Conservation (phyloP, 805 yeast species). For the Metschnikowia matae region DNA sequence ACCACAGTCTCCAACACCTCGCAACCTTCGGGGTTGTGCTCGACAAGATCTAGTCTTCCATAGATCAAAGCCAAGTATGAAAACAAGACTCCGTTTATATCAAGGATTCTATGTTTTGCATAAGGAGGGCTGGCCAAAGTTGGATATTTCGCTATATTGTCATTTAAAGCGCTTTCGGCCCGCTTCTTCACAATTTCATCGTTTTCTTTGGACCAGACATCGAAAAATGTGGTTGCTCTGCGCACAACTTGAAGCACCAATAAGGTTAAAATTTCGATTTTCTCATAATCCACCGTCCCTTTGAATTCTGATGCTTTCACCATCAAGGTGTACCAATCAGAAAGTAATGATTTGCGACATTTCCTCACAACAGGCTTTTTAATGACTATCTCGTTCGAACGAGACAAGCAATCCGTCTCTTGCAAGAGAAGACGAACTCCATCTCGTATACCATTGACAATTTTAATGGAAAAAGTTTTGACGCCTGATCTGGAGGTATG, state of each 20-base stretch:
- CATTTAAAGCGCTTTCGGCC: slow-evolving; percentile 30
- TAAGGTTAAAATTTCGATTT: slow-evolving; percentile 58
- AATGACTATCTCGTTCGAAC: slow-evolving; percentile 67
- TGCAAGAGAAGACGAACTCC: slow-evolving; percentile 65
- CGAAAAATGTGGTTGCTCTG: slow-evolving; percentile 60
- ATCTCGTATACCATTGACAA: slow-evolving; percentile 64
- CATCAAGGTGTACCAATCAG: slow-evolving; percentile 80
- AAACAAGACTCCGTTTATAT: slow-evolving; percentile 55
- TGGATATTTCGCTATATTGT: slow-evolving; percentile 41
- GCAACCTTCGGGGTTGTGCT: slow-evolving; percentile 67
- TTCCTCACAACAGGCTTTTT: slow-evolving; percentile 57
- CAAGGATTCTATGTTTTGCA: slow-evolving; percentile 60
- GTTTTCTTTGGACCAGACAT: slow-evolving; percentile 68
- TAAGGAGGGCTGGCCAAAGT: slow-evolving; percentile 52
- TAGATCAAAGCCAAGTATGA: slow-evolving; percentile 62
- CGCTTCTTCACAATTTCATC: slow-evolving; percentile 40
- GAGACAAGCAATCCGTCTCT: slow-evolving; percentile 68
- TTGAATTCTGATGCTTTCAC: slow-evolving; percentile 71
- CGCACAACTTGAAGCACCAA: slow-evolving; percentile 65
- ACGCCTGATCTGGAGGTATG: slow-evolving; percentile 35
- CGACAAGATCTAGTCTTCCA: slow-evolving; percentile 76
- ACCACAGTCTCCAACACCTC: slow-evolving; percentile 61
- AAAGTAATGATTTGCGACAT: slow-evolving; percentile 59
- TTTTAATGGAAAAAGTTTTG: slow-evolving; percentile 52
- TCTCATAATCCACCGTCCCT: slow-evolving; percentile 54